These are phyloP conservation scores for Sechiopsis laciniata DNA, from an alignment of 306 rosid species.

Conservation along the genomic window DNA sequence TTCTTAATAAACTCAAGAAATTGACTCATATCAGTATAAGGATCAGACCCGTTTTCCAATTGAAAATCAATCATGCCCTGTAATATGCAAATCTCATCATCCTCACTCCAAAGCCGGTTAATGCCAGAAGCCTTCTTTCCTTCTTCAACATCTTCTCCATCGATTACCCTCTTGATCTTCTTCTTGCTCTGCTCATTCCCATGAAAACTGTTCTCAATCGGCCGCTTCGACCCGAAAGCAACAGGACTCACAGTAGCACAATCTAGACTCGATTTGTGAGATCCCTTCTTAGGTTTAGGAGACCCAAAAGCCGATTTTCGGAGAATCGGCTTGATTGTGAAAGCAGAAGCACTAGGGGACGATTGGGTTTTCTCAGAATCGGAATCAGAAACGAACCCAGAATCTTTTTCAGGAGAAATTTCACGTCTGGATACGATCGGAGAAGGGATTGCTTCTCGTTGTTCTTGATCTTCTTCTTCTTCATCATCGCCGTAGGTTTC, in stretches of 20 bases:
- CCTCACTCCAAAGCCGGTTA: conserved; percentile 41
- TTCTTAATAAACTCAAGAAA: conserved; percentile 39
- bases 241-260: conserved; percentile 23
- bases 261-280: conserved; percentile 6
- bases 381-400: conserved; percentile 32
- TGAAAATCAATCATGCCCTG: conserved; percentile 44
- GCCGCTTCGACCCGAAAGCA: conserved; percentile 12
- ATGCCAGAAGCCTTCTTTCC: conserved; percentile 28
- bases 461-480: conserved; percentile 4
- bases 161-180: conserved; percentile 26
- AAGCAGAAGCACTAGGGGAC: conserved; percentile 39
- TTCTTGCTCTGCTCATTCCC: conserved; percentile 19
- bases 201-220: conserved; percentile 16
- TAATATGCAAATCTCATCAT: conserved; percentile 38
- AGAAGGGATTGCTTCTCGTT: neutral
- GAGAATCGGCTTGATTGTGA: conserved; percentile 43
- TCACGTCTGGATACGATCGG: conserved; percentile 8
- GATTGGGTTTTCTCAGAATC: conserved; percentile 34
- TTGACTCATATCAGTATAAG: conserved; percentile 28
- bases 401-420: conserved; percentile 21
- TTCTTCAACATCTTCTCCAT: conserved; percentile 33
- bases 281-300: conserved; percentile 16
- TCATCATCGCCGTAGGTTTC: conserved; percentile 1
- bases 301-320: conserved; percentile 29
- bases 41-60: conserved; percentile 29